A percentile compares a stretch with the other conserved stretches of the same genome.
These are phyloP conservation scores for Volvox africanus DNA, from an alignment of 139 green algal genomes.

Conservation along the genomic window DNA sequence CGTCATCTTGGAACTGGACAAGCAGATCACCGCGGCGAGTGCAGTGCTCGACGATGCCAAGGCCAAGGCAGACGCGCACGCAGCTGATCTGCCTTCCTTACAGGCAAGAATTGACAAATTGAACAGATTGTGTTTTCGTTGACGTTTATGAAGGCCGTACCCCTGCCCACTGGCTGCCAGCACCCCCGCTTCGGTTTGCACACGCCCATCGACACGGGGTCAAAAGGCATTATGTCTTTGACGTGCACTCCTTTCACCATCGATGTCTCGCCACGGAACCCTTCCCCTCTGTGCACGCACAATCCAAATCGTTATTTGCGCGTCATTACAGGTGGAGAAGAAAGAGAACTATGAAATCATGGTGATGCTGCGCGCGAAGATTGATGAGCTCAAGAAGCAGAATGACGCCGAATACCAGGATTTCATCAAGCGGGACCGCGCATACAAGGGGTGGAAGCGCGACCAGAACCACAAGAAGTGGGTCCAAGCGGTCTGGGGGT, in stretches of 20 bases:
- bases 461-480: conserved; percentile 47
- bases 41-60: conserved; percentile 50
- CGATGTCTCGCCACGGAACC: no score
- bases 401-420: conserved; percentile 61
- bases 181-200: no score
- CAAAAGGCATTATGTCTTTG: no score
- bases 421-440: conserved; percentile 59
- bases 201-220: no score
- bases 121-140: no score
- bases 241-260: no score
- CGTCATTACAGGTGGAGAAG: conserved; percentile 42
- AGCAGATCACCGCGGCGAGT: conserved; percentile 25
- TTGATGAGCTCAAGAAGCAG: conserved; percentile 50
- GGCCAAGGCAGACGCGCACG: conserved; percentile 42
- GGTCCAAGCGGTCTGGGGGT: neutral
- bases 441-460: conserved; percentile 56
- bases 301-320: neutral
- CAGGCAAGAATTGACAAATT: neutral
- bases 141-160: no score
- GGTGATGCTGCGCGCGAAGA: conserved; percentile 44
- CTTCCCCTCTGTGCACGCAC: no score
- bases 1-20: conserved; percentile 46
- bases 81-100: conserved; percentile 39
- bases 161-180: no score
- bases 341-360: conserved; percentile 53